Conservation (phyloP, 2,329 filamentous ascomycete genomes). For the Trichoderma harzianum region DNA sequence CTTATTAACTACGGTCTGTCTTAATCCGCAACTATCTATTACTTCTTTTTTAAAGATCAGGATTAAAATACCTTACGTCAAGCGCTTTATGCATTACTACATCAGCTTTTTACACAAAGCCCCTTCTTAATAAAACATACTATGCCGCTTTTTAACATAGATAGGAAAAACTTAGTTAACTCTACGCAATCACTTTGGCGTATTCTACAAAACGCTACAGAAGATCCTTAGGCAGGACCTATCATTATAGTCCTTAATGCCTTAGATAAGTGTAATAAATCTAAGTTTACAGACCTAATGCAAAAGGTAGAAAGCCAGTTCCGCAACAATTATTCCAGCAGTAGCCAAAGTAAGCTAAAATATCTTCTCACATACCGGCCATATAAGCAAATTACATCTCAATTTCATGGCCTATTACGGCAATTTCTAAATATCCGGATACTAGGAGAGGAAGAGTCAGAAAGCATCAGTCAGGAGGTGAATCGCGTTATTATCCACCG, state of each 20-base stretch:
- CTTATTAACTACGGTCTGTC: not conserved
- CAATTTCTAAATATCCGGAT: not conserved
- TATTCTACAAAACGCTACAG: not conserved
- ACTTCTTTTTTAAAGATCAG: not conserved
- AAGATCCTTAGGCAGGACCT: not conserved
- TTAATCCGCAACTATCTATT: not conserved
- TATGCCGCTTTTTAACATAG: rapidly evolving
- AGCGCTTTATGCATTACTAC: not conserved
- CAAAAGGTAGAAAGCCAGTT: not conserved
- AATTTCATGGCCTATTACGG: not conserved
- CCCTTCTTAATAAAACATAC: not conserved
- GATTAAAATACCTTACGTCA: not conserved
- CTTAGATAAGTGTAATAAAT: not conserved
- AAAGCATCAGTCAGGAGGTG: not conserved
- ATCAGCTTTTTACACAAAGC: not conserved
- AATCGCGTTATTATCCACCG: not conserved
- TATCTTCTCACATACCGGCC: not conserved
- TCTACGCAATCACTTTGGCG: not conserved
- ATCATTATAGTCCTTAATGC: not conserved
- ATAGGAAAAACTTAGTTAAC: rapidly evolving
- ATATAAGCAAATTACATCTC: not conserved
- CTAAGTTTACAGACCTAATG: not conserved
- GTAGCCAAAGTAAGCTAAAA: rapidly evolving
- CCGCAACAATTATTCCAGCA: rapidly evolving
- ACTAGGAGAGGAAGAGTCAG: not conserved